These are phyloP conservation scores for Carnegiea gigantea DNA, from an alignment of 179 eudicot genomes.

Conservation along the genomic window DNA sequence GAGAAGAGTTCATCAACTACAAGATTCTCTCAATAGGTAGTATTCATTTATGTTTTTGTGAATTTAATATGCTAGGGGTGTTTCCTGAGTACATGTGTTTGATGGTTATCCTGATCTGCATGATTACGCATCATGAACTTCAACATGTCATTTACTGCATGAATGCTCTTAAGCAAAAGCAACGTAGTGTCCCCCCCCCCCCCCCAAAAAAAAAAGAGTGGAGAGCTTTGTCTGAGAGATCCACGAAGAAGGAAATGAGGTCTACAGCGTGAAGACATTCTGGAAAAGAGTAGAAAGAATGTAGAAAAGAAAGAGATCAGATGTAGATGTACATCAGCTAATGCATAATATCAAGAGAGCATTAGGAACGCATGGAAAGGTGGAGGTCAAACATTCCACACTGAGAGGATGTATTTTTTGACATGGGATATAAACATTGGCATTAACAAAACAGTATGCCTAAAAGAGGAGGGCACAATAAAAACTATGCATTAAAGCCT, in stretches of 20 bases:
- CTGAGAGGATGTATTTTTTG: too few relatives aligned
- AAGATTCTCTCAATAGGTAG: slow-evolving; percentile 70
- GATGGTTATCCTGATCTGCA: background rate
- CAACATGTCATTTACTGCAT: background rate
- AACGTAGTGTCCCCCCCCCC: background rate
- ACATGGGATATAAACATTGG: too few relatives aligned
- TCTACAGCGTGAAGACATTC: background rate
- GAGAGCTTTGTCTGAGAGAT: too few relatives aligned
- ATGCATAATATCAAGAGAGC: background rate
- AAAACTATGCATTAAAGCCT: too few relatives aligned
- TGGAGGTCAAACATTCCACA: too few relatives aligned
- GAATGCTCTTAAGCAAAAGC: background rate
- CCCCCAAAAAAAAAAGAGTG: too few relatives aligned
- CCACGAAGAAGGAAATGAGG: background rate
- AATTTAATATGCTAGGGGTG: background rate
- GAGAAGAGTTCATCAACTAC: slow-evolving; percentile 64
- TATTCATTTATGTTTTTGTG: slow-evolving; percentile 3
- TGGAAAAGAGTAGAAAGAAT: background rate
- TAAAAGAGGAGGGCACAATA: too few relatives aligned
- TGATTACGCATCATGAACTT: background rate
- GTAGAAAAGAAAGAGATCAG: background rate
- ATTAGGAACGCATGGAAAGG: background rate
- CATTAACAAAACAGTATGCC: too few relatives aligned
- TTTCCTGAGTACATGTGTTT: background rate
- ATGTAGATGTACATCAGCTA: background rate